phyloP scores from a whole-genome alignment of 257 asterid genomes.

The Leptodermis oblonga region DNA sequence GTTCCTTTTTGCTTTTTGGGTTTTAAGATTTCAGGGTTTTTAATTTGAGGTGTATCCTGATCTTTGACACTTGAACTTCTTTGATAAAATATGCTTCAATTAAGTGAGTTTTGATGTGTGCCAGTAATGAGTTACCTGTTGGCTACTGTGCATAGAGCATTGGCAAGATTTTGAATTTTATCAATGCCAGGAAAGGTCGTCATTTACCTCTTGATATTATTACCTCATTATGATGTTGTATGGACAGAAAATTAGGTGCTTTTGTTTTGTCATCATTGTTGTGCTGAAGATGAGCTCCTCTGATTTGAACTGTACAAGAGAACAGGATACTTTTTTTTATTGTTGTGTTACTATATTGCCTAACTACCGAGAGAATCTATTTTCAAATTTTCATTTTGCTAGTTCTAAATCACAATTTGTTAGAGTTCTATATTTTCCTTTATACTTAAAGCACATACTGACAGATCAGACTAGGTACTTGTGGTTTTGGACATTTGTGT shows the following conservation, averaged over 20 bases:
- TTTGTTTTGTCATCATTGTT: neutral
- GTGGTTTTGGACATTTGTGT: neutral
- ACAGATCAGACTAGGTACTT: neutral
- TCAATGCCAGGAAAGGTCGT: neutral
- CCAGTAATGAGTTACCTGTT: neutral
- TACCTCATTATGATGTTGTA: neutral
- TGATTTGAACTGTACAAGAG: neutral
- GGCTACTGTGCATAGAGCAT: neutral
- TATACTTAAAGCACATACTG: neutral
- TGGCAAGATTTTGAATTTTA: neutral
- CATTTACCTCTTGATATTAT: neutral
- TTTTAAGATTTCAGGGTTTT: neutral
- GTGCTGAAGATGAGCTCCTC: neutral
- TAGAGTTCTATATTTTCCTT: neutral
- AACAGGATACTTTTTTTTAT: neutral
- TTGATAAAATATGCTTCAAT: neutral
- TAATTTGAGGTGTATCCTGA: neutral
- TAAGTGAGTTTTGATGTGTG: neutral
- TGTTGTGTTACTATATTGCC: neutral
- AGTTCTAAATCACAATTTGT: neutral
- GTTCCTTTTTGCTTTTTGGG: neutral
- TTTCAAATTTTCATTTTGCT: neutral
- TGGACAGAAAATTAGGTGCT: no score
- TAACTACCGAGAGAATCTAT: neutral
- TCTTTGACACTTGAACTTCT: neutral